These are phyloP conservation scores for Tylopilus felleus DNA, from an alignment of 768 basidiomycete genomes.

Conservation along the genomic window DNA sequence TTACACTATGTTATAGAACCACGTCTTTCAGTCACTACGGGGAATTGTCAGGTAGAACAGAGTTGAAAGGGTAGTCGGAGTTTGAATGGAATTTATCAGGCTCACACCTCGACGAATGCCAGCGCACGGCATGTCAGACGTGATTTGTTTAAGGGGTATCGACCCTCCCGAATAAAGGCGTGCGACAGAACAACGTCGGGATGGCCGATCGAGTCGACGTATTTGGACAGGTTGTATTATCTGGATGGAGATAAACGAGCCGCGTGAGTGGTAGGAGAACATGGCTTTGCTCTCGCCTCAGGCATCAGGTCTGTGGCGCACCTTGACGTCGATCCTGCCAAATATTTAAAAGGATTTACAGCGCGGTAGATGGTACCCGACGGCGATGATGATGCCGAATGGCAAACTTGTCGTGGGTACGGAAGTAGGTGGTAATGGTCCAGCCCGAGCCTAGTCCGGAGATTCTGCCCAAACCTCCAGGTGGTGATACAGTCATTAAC, in stretches of 20 bases:
- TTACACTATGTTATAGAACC: too few relatives aligned
- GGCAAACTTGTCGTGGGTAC: constrained; percentile 75
- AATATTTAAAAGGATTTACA: constrained; percentile 17
- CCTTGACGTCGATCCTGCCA: background rate
- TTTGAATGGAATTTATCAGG: too few relatives aligned
- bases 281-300: constrained; percentile 54
- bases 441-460: constrained; percentile 68
- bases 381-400: constrained; percentile 65
- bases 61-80: too few relatives aligned
- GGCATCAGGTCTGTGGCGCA: constrained; percentile 41
- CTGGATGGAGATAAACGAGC: constrained; percentile 71
- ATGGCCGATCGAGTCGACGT: constrained; percentile 70
- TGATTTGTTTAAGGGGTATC: constrained; percentile 74
- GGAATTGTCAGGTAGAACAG: too few relatives aligned
- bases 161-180: constrained; percentile 74
- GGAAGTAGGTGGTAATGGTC: constrained; percentile 65
- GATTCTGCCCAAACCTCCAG: constrained; percentile 61
- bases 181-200: constrained; percentile 31
- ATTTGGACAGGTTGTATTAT: constrained; percentile 67
- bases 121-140: constrained; percentile 73
- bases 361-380: constrained; percentile 72
- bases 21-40: too few relatives aligned
- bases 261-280: constrained; percentile 81
- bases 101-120: too few relatives aligned
- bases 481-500: constrained; percentile 57